These are phyloP conservation scores for Heimioporus retisporus DNA, from an alignment of 1,284 basidiomycete species.

Conservation along the genomic window DNA sequence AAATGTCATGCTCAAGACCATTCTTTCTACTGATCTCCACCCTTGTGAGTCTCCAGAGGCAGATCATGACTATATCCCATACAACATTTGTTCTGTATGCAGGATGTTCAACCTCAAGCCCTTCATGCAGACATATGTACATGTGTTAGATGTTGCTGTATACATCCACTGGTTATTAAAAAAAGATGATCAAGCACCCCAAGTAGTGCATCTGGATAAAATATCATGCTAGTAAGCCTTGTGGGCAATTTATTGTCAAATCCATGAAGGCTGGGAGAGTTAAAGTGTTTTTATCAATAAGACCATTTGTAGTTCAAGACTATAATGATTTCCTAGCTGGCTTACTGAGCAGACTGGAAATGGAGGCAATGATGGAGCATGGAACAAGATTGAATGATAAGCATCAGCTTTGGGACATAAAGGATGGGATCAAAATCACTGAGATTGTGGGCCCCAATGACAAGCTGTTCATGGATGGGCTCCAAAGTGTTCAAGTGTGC, in stretches of 20 bases:
- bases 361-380: too few relatives aligned
- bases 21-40: neutral
- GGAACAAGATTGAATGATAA: too few relatives aligned
- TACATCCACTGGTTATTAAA: neutral
- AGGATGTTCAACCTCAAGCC: slow-evolving; percentile 17
- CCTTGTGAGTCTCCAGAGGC: too few relatives aligned
- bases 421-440: too few relatives aligned
- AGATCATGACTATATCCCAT: neutral
- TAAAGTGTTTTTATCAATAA: too few relatives aligned
- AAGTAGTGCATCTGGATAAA: slow-evolving; percentile 6
- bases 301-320: too few relatives aligned
- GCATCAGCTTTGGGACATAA: too few relatives aligned
- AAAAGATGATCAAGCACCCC: neutral
- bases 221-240: slow-evolving; percentile 7
- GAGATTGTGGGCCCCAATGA: too few relatives aligned
- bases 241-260: slow-evolving; percentile 3
- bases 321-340: too few relatives aligned
- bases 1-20: neutral
- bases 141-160: slow-evolving; percentile 16
- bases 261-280: neutral
- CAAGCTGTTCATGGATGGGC: too few relatives aligned
- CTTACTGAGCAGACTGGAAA: too few relatives aligned
- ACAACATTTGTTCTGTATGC: neutral
- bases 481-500: too few relatives aligned
- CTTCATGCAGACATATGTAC: slow-evolving; percentile 1